Evolutionary conservation across 805 yeast genomes (phyloP).

Genomic region (Kazachstania psychrophila): DNA sequence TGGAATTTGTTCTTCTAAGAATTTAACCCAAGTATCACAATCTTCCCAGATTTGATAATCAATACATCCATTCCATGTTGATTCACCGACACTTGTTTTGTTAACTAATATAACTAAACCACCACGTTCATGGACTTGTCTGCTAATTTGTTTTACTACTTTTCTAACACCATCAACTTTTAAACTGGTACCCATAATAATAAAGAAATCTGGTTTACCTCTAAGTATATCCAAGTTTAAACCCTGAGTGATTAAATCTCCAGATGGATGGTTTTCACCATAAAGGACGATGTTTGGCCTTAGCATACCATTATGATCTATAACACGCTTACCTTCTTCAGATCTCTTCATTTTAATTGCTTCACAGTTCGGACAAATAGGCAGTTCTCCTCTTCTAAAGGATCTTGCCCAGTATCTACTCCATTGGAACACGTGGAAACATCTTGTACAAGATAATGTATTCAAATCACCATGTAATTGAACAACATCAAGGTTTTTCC

Average conservation of each 20-base stretch:
- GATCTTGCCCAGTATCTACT: conserved; percentile 37
- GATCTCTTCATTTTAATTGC: conserved; percentile 47
- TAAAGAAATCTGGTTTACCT: conserved; percentile 61
- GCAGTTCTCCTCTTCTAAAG: conserved; percentile 55
- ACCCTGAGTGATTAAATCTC: conserved; percentile 69
- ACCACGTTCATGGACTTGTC: conserved; percentile 62
- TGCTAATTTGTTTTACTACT: conserved; percentile 60
- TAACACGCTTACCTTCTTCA: conserved; percentile 61
- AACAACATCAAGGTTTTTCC: conserved; percentile 67
- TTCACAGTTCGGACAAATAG: conserved; percentile 67
- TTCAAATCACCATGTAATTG: conserved; percentile 89
- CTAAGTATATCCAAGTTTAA: conserved; percentile 50
- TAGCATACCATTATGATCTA: conserved; percentile 62
- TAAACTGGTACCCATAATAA: conserved; percentile 90
- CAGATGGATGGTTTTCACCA: conserved; percentile 88
- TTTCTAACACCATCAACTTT: conserved; percentile 84
- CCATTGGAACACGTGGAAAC: conserved; percentile 58
- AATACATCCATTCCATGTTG: conserved; percentile 59
- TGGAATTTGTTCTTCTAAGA: conserved; percentile 46
- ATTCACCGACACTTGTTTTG: conserved; percentile 49
- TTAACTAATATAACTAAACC: conserved; percentile 76
- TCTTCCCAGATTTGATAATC: conserved; percentile 76
- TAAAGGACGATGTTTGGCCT: conserved; percentile 87
- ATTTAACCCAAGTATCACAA: conserved; percentile 72
- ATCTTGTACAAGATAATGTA: conserved; percentile 63